Conservation (phyloP, 345 rosid genomes). For the Brassica carinata region DNA sequence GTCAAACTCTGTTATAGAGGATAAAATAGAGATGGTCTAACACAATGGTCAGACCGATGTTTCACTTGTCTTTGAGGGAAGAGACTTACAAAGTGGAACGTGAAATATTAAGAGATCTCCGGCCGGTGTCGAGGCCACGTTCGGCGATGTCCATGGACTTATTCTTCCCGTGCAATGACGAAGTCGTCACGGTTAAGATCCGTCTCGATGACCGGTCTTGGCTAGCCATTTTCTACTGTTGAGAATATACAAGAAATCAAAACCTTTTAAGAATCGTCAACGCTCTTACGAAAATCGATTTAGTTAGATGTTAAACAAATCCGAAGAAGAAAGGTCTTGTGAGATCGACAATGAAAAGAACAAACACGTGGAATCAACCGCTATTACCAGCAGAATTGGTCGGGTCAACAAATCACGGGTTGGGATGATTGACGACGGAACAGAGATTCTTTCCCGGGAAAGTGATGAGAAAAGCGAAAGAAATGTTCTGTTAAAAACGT, state of each 20-base stretch:
- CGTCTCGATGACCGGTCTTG: slow-evolving; percentile 66
- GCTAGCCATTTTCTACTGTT: slow-evolving; percentile 59
- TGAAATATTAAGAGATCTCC: slow-evolving; percentile 62
- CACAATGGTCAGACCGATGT: no score
- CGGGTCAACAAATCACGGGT: slow-evolving; percentile 9
- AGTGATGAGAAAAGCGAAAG: slow-evolving; percentile 34
- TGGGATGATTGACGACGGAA: not conserved
- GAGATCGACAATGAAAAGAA: not conserved
- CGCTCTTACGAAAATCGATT: slow-evolving; percentile 4
- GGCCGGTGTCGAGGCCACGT: slow-evolving; percentile 50
- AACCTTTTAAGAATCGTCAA: slow-evolving; percentile 21
- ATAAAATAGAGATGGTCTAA: no score
- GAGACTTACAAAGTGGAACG: slow-evolving; percentile 63
- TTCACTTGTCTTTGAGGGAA: no score
- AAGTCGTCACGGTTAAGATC: slow-evolving; percentile 51
- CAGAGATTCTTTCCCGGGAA: slow-evolving; percentile 30
- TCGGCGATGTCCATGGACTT: slow-evolving; percentile 53
- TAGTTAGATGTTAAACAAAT: no score
- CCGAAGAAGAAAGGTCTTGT: no score
- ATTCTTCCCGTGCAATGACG: slow-evolving; percentile 55
- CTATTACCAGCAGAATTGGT: slow-evolving; percentile 28
- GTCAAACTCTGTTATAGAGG: no score
- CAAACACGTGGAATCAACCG: slow-evolving; percentile 16
- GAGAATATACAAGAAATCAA: not conserved
- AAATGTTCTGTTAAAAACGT: not conserved